phyloP scores from a whole-genome alignment of 1,284 basidiomycete genomes.

The Marasmius oreades region DNA sequence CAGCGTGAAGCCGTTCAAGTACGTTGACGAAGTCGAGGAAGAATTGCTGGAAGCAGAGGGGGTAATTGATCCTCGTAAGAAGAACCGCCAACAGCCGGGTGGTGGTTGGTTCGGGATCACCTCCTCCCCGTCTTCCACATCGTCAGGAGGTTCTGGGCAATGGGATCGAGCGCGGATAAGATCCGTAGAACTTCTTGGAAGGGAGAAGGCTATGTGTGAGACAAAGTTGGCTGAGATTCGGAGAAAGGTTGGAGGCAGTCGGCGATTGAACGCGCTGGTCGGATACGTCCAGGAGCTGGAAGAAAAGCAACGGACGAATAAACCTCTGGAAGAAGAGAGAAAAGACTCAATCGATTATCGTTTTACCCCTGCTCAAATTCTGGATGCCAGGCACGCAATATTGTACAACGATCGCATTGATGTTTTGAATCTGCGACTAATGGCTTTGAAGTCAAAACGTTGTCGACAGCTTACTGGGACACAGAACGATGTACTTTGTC shows the following conservation, averaged over 20 bases:
- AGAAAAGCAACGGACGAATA: slow-evolving; percentile 48
- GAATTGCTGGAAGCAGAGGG: slow-evolving; percentile 4
- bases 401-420: slow-evolving; percentile 80
- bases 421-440: slow-evolving; percentile 82
- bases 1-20: slow-evolving; percentile 99
- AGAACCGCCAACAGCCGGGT: not conserved
- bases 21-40: slow-evolving; percentile 81
- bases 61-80: not conserved
- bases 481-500: slow-evolving; percentile 86
- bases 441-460: slow-evolving; percentile 82
- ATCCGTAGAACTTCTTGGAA: slow-evolving; percentile 78
- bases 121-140: not conserved
- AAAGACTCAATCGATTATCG: slow-evolving; percentile 66
- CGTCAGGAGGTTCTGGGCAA: slow-evolving; percentile 38
- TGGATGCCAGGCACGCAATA: slow-evolving; percentile 91
- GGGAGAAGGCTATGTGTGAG: slow-evolving; percentile 85
- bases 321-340: slow-evolving; percentile 37
- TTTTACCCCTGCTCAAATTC: slow-evolving; percentile 86
- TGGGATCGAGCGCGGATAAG: slow-evolving; percentile 85
- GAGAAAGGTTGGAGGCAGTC: slow-evolving; percentile 81
- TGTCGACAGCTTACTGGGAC: slow-evolving; percentile 74
- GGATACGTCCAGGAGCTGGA: slow-evolving; percentile 83
- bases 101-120: not conserved
- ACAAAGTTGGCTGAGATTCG: slow-evolving; percentile 82
- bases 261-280: slow-evolving; percentile 77